Percentiles rank a stretch among this genome's conserved stretches.
These are phyloP conservation scores for Leccinum imitatum DNA, from an alignment of 768 basidiomycete species.

Conservation along the genomic window DNA sequence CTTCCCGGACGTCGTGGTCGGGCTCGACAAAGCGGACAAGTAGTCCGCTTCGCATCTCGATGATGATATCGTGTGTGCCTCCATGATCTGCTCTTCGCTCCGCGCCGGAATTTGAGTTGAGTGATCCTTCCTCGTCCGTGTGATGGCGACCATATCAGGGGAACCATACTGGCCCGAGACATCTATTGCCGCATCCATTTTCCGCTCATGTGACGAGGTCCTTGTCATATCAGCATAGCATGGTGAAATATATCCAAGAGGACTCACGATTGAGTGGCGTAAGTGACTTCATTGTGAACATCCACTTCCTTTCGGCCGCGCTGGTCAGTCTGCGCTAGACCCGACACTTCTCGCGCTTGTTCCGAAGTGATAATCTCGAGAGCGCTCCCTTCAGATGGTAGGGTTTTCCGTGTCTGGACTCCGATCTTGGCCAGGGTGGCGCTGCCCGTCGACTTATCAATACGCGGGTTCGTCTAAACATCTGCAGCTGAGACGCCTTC, in stretches of 20 bases:
- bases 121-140: neutral
- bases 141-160: neutral
- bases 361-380: neutral
- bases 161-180: neutral
- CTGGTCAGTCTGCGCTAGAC: neutral
- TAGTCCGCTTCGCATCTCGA: neutral
- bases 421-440: neutral
- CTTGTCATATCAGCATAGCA: slow-evolving; percentile 1
- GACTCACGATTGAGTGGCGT: slow-evolving; percentile 4
- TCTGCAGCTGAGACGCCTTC: neutral
- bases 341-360: neutral
- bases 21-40: neutral
- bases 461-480: neutral
- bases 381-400: neutral
- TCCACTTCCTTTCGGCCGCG: neutral
- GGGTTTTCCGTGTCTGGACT: neutral
- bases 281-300: neutral
- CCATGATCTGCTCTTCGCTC: neutral
- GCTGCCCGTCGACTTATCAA: neutral
- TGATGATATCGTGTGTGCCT: neutral
- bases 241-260: neutral
- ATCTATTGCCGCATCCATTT: neutral
- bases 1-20: neutral
- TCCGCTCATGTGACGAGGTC: neutral
- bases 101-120: neutral